These are phyloP conservation scores for Fusarium nygamai DNA, from an alignment of 2,329 filamentous ascomycete species.

Conservation along the genomic window DNA sequence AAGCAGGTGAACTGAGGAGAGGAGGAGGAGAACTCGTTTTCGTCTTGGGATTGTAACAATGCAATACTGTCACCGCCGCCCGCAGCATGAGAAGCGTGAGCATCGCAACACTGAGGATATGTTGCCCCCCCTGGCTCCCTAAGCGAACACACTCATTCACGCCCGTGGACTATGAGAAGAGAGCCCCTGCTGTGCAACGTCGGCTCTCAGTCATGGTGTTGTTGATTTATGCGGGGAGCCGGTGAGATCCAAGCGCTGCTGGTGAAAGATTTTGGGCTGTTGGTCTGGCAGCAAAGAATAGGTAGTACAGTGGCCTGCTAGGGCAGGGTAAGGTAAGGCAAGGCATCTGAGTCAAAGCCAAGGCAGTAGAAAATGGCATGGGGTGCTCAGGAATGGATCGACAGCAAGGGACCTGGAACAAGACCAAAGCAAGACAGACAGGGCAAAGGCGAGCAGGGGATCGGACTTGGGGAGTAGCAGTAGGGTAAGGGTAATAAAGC, in stretches of 20 bases:
- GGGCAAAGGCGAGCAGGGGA: slow-evolving; percentile 4
- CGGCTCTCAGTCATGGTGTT: slow-evolving; percentile 18
- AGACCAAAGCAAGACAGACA: slow-evolving; percentile 17
- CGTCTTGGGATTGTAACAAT: slow-evolving; percentile 2
- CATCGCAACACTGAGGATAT: background rate
- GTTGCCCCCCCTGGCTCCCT: background rate
- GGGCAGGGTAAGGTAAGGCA: slow-evolving; percentile 3
- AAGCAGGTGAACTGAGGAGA: background rate
- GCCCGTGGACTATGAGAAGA: slow-evolving; percentile 5
- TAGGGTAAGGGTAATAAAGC: background rate
- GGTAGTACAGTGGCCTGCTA: background rate
- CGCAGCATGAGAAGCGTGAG: background rate
- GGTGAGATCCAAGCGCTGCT: slow-evolving; percentile 23
- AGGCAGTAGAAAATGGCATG: slow-evolving; percentile 19
- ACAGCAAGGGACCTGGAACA: slow-evolving; percentile 34
- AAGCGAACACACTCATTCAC: slow-evolving; percentile 19
- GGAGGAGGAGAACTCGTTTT: slow-evolving; percentile 2
- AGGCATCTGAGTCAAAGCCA: slow-evolving; percentile 26
- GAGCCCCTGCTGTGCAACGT: slow-evolving; percentile 36
- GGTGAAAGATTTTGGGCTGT: slow-evolving; percentile 4
- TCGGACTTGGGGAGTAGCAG: background rate
- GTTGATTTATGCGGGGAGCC: slow-evolving; percentile 31
- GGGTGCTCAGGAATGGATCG: slow-evolving; percentile 31
- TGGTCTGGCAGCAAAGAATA: background rate
- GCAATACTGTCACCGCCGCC: slow-evolving; percentile 16